Evolutionary conservation across 2,329 filamentous ascomycete species (phyloP).

Genomic region (Mariannaea sp.): DNA sequence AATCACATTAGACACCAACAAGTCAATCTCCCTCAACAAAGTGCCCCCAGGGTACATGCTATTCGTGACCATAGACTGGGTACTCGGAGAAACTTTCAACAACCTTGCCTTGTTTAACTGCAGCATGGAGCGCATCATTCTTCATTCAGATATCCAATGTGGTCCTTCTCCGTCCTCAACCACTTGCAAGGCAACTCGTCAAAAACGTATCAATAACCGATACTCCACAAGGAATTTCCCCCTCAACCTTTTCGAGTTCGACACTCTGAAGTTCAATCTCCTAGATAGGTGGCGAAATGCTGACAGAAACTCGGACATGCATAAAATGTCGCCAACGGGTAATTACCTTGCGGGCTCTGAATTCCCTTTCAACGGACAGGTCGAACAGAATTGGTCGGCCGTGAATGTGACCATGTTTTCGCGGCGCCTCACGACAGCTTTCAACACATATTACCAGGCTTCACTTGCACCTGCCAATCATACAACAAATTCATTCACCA

Average conservation of each 20-base stretch:
- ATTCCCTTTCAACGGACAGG: background rate
- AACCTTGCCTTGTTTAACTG: too few relatives aligned
- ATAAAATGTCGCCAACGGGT: conserved; percentile 3
- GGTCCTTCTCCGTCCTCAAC: background rate
- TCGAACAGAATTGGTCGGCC: background rate
- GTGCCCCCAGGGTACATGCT: too few relatives aligned
- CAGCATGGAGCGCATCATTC: background rate
- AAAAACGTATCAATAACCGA: background rate
- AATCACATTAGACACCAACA: too few relatives aligned
- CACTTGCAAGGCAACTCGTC: background rate
- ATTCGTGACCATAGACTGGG: too few relatives aligned
- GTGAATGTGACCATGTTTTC: conserved; percentile 1
- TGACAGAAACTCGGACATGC: background rate
- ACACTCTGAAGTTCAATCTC: background rate
- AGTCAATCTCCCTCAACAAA: too few relatives aligned
- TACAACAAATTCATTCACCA: background rate
- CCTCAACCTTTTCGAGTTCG: too few relatives aligned
- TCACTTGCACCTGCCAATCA: conserved; percentile 3
- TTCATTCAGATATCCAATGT: background rate
- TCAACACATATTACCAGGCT: conserved; percentile 17
- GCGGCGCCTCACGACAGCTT: conserved; percentile 10
- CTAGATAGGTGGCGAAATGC: background rate
- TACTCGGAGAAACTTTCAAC: too few relatives aligned
- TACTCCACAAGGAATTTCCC: background rate
- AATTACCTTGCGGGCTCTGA: conserved; percentile 9